These are phyloP conservation scores for Eutrema heterophyllum DNA, from an alignment of 345 rosid genomes.

Conservation along the genomic window DNA sequence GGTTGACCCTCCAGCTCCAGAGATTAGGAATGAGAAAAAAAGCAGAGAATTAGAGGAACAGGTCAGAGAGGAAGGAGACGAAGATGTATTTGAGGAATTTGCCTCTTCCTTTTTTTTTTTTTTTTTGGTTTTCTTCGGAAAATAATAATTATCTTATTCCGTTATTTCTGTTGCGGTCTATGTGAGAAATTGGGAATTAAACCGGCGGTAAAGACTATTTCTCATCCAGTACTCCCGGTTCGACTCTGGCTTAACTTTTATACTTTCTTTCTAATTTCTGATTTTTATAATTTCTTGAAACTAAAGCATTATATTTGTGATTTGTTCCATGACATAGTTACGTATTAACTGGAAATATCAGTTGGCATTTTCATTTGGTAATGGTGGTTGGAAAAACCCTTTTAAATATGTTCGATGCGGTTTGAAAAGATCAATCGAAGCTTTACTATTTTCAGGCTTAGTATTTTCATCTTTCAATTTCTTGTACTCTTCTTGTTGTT, in stretches of 20 bases:
- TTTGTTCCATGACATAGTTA: neutral
- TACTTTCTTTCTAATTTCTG: neutral
- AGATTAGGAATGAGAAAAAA: constrained; percentile 30
- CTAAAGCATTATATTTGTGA: neutral
- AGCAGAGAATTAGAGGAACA: constrained; percentile 43
- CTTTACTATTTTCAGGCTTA: neutral
- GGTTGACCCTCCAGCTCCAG: constrained; percentile 43
- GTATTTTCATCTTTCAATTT: neutral
- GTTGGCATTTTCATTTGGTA: neutral
- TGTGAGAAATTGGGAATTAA: neutral
- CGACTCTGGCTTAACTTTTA: neutral
- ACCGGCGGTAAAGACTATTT: neutral
- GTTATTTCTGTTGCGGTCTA: constrained; percentile 29
- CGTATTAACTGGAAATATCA: neutral
- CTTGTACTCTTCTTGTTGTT: neutral
- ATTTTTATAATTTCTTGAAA: neutral
- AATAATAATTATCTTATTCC: constrained; percentile 7
- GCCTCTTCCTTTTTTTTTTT: neutral
- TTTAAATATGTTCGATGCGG: neutral
- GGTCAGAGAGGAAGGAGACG: constrained; percentile 20
- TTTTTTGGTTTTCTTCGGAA: neutral
- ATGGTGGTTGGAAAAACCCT: neutral
- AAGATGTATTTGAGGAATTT: neutral
- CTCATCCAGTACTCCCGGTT: neutral
- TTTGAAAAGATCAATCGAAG: too few species aligned